These are phyloP conservation scores for Boletellus sp. DNA, from an alignment of 768 basidiomycete species.

Conservation along the genomic window DNA sequence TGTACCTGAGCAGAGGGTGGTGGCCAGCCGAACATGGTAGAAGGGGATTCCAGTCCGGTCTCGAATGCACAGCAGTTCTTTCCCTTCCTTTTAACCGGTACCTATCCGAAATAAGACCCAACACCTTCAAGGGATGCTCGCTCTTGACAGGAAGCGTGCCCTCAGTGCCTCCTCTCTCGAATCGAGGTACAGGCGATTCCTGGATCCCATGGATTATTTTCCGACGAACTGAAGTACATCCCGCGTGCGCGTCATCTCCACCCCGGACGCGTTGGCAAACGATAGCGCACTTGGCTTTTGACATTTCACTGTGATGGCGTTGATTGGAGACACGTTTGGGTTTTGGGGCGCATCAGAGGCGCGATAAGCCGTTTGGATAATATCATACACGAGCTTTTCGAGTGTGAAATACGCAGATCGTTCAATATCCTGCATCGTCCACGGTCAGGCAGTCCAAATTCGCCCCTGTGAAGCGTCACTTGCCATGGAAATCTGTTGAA, in stretches of 20 bases:
- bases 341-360: conserved; percentile 47
- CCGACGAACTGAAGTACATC: neutral
- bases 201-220: too few species aligned
- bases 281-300: conserved; percentile 71
- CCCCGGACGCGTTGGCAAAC: conserved; percentile 60
- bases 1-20: too few species aligned
- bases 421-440: conserved; percentile 7
- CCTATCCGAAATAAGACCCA: too few species aligned
- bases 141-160: too few species aligned
- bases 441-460: too few species aligned
- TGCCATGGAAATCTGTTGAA: conserved; percentile 31
- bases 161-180: too few species aligned
- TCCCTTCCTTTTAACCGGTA: too few species aligned
- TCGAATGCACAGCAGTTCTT: too few species aligned
- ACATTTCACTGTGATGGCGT: conserved; percentile 48
- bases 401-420: conserved; percentile 17
- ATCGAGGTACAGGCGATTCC: too few species aligned
- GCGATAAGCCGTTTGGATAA: conserved; percentile 48
- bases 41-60: too few species aligned
- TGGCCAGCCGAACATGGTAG: too few species aligned
- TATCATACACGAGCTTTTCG: conserved; percentile 37
- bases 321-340: conserved; percentile 27
- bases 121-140: too few species aligned
- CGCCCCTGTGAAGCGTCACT: neutral
- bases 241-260: conserved; percentile 50